Percentiles rank a stretch among this genome's conserved stretches.
Conservation (phyloP, 345 rosid species). For the Litchi chinensis region DNA sequence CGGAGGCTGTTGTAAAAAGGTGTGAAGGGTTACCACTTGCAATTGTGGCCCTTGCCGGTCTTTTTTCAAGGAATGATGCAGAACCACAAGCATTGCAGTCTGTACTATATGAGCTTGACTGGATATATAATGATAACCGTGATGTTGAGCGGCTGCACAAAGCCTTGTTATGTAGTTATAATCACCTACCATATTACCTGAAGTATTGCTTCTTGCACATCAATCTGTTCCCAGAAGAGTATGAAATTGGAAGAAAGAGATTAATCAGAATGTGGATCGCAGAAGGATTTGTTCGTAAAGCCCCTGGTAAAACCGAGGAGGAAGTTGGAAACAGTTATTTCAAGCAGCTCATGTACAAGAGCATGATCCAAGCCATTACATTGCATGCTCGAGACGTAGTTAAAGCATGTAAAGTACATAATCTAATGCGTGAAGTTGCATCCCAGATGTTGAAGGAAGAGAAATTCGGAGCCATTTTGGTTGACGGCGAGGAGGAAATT, state of each 20-base stretch:
- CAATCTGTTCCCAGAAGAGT: constrained; percentile 2
- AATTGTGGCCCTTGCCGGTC: neutral
- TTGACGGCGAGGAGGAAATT: neutral
- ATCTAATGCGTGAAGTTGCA: constrained; percentile 12
- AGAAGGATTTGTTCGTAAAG: constrained; percentile 7
- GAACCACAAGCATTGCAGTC: neutral
- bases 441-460: constrained; percentile 1
- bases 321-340: constrained; percentile 3
- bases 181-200: constrained; percentile 1
- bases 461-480: constrained; percentile 1
- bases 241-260: neutral
- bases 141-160: constrained; percentile 6
- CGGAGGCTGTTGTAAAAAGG: neutral
- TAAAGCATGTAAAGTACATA: constrained; percentile 1
- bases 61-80: neutral
- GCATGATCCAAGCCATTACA: constrained; percentile 10
- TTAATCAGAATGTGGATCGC: constrained; percentile 6
- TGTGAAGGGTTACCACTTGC: neutral
- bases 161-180: neutral
- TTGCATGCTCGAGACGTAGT: constrained; percentile 3
- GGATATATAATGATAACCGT: neutral
- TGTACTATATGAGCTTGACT: neutral
- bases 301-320: neutral
- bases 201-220: constrained; percentile 10
- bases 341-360: neutral